These are phyloP conservation scores for Symbiodinium natans DNA, from an alignment of 73 alveolate genomes.

Conservation along the genomic window DNA sequence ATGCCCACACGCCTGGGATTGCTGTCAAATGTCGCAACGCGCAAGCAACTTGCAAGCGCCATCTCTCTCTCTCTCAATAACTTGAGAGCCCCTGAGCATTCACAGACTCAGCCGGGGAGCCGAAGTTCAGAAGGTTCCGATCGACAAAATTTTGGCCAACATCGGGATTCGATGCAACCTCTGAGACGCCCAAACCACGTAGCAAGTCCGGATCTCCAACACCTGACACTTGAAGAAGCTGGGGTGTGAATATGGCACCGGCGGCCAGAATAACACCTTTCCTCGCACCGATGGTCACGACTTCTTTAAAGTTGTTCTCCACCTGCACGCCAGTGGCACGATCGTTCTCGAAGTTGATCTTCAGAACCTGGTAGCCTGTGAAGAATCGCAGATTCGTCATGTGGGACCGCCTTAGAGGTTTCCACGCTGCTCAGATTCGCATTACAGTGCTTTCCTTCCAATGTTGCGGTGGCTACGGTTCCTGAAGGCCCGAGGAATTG, in stretches of 20 bases:
- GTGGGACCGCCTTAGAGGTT: slow-evolving; percentile 37
- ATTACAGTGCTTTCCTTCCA: background rate
- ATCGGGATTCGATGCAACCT: slow-evolving; percentile 2
- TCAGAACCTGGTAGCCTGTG: slow-evolving; percentile 64
- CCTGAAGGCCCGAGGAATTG: background rate
- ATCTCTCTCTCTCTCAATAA: no score
- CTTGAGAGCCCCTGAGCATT: background rate
- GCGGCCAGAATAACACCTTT: slow-evolving; percentile 66
- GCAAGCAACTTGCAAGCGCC: no score
- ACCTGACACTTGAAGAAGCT: slow-evolving; percentile 66
- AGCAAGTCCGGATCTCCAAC: slow-evolving; percentile 40
- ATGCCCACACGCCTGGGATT: slow-evolving; percentile 79
- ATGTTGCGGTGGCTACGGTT: background rate
- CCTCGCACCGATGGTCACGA: slow-evolving; percentile 49
- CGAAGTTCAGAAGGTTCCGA: slow-evolving; percentile 54
- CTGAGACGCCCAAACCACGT: background rate
- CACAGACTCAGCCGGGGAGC: background rate
- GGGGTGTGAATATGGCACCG: slow-evolving; percentile 70
- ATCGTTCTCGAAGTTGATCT: slow-evolving; percentile 22
- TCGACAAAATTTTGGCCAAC: slow-evolving; percentile 73
- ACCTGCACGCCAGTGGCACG: slow-evolving; percentile 69
- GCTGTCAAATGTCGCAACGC: no score
- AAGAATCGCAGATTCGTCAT: slow-evolving; percentile 65
- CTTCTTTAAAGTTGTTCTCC: slow-evolving; percentile 38
- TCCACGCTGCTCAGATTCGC: background rate